Percentiles rank a stretch among this genome's conserved stretches.
Evolutionary conservation across 345 rosid species (phyloP).

Genomic region (Citrus hindsii): DNA sequence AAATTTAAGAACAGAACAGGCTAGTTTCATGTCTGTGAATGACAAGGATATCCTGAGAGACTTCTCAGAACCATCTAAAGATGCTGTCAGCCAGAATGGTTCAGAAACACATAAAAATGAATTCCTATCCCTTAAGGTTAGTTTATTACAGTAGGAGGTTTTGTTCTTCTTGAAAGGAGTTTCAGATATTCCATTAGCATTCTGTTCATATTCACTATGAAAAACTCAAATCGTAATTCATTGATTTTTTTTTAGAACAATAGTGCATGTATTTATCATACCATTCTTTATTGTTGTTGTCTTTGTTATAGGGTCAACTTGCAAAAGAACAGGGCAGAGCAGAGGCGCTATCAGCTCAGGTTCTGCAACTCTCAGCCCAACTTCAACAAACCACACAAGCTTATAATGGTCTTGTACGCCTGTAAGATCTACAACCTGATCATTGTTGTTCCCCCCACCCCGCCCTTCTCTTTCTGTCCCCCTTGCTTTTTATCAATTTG

Average conservation of each 20-base stretch:
- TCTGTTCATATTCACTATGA: background rate
- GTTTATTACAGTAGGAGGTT: background rate
- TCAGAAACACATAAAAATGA: constrained; percentile 41
- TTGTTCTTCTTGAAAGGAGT: background rate
- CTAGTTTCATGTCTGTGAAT: constrained; percentile 26
- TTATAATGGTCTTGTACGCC: constrained; percentile 64
- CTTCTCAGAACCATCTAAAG: constrained; percentile 25
- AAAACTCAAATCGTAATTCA: too few species aligned
- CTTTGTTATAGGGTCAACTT: constrained; percentile 53
- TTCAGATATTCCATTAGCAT: background rate
- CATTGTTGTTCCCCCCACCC: background rate
- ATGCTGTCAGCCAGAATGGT: constrained; percentile 29
- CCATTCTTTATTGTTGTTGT: background rate
- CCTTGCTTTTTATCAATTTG: too few species aligned
- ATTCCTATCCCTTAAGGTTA: constrained; percentile 68
- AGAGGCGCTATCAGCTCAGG: constrained; percentile 77
- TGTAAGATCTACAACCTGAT: constrained; percentile 39
- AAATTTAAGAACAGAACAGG: constrained; percentile 74
- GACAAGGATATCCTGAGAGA: constrained; percentile 19
- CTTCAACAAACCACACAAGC: constrained; percentile 83
- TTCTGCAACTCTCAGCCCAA: constrained; percentile 71
- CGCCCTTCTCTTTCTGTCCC: rapidly evolving
- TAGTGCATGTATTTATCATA: background rate
- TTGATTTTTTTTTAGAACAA: background rate
- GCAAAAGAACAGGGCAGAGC: constrained; percentile 84